These are phyloP conservation scores for Tilletia caries DNA, from an alignment of 1,284 basidiomycete species.

Conservation along the genomic window DNA sequence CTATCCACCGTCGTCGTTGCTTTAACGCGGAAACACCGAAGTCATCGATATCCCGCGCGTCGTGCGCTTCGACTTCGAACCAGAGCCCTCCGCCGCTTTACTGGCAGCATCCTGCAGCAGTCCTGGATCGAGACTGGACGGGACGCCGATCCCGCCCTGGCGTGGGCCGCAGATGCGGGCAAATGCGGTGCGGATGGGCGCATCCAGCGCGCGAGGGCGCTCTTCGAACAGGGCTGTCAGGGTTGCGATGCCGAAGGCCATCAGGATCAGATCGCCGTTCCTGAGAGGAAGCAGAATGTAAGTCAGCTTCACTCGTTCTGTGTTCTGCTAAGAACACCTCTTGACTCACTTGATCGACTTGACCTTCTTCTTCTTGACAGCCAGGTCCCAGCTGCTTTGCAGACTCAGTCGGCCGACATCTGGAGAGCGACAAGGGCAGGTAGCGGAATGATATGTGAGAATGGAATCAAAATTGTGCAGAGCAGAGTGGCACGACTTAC, in stretches of 20 bases:
- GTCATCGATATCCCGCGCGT: slow-evolving; percentile 2
- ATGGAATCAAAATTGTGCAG: no score
- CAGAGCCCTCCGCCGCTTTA: not conserved
- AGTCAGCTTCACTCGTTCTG: no score
- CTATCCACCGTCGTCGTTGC: no score
- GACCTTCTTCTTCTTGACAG: slow-evolving; percentile 25
- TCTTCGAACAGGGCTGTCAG: slow-evolving; percentile 33
- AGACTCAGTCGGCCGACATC: slow-evolving; percentile 28
- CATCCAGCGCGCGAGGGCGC: slow-evolving; percentile 24
- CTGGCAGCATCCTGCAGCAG: not conserved
- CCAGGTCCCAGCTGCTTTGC: slow-evolving; percentile 24
- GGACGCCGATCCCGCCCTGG: slow-evolving; percentile 12
- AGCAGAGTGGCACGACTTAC: not conserved
- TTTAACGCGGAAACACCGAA: slow-evolving; percentile 2
- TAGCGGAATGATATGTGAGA: no score
- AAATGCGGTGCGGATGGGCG: slow-evolving; percentile 11
- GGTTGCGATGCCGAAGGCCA: slow-evolving; percentile 30
- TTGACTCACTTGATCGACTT: slow-evolving; percentile 13
- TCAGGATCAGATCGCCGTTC: slow-evolving; percentile 30
- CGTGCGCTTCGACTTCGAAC: not conserved
- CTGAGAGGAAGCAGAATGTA: not conserved
- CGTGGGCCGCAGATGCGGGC: slow-evolving; percentile 11
- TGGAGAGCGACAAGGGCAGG: no score
- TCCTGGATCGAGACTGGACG: not conserved
- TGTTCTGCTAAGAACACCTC: no score